Base-by-base conservation (phyloP, 805 yeast genomes). In the Komagataella kurtzmanii region DNA sequence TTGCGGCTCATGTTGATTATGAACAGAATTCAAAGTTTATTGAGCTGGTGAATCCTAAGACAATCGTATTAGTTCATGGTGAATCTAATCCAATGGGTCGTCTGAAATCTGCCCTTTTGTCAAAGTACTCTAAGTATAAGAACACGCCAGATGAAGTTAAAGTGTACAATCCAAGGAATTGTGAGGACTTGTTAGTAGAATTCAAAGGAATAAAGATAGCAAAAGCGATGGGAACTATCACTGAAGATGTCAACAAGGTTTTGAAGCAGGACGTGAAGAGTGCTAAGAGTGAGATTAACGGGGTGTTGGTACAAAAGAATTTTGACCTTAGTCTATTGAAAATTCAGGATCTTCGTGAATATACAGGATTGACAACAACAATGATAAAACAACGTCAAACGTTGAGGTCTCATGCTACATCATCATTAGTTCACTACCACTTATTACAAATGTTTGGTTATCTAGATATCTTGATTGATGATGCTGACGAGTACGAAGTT, bases 1-100 rank as follows among this genome's bases (percentile, higher is more conserved):
- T 93, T 73, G 98, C 99, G n/a, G 99, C 99, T 0, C 99, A 93
- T 67, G 99, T 93, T 19, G 99, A 93, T 64, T 93, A 85, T 66
- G 88, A 86, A 59, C 97, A 93, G 62, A 93, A 93, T 59, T 73
- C 96, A 1, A 87, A 85, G 52, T 93, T 93, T 61, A 93, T 93
- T 54, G 97, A 90, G 58, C 72, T 81, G 54, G 88, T 93, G 2
- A 84, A 85, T 53, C 96, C 99, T 0, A 77, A 77, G 54, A 81
- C 85, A 51, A 86, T 93, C 54, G 88, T 91, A 53, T 74, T 93
- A 51, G 99, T 93, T 2, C 99, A 93, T 66, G 99, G 99, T 10
- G 99, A 93, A 61, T 81, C 93, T 2, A 89, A 88, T 59, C 97
- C 96, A n/a, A 93, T 93, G 98, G 99, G 98, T 53, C 81, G 99